phyloP scores from a whole-genome alignment of 1,284 basidiomycete genomes.

The Boletus subluridellus region DNA sequence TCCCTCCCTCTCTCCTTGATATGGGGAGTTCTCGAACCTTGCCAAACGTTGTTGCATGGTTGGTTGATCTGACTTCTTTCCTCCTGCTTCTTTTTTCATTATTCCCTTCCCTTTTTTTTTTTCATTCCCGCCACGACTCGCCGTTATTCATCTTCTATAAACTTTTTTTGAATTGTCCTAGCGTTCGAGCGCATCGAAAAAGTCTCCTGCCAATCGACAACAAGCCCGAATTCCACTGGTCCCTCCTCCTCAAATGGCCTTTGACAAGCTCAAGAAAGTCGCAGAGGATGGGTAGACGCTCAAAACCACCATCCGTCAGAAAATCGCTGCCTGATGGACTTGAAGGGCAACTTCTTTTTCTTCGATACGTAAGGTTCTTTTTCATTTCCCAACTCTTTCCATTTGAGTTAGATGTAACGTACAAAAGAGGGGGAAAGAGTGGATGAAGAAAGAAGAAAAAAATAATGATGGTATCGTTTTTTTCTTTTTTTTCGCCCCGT shows the following conservation, averaged over 20 bases:
- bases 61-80: conserved; percentile 4
- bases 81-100: neutral
- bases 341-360: too few species aligned
- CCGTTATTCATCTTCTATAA: neutral
- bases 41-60: neutral
- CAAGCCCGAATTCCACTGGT: conserved; percentile 94
- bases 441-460: too few species aligned
- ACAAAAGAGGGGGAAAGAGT: too few species aligned
- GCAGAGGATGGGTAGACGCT: conserved; percentile 92
- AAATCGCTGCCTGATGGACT: conserved; percentile 47
- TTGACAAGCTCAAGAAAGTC: conserved; percentile 94
- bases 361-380: too few species aligned
- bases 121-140: neutral
- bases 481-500: too few species aligned
- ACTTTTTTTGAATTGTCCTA: conserved; percentile 17
- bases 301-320: conserved; percentile 78
- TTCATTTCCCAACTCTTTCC: too few species aligned
- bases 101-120: neutral
- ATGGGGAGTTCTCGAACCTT: conserved; percentile 8
- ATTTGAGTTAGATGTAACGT: too few species aligned
- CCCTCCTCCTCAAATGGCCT: conserved; percentile 88
- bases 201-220: conserved; percentile 82
- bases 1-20: neutral
- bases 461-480: too few species aligned
- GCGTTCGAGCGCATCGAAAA: conserved; percentile 66